Conservation (phyloP, 345 rosid species). For the Eucalyptus tenuipes region DNA sequence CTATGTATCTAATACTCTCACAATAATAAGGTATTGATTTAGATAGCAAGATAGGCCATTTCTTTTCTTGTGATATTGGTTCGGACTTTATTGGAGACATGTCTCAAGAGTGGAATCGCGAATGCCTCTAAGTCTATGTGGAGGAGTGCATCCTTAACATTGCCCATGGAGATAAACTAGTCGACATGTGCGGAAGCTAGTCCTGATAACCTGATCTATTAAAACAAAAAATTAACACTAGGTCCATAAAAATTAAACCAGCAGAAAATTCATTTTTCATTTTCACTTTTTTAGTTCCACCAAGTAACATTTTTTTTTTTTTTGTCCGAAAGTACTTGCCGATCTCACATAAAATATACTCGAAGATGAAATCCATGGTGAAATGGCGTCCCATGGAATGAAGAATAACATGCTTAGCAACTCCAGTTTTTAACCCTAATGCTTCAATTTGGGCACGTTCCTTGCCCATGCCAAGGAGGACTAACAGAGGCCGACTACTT, state of each 20-base stretch:
- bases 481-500: background rate
- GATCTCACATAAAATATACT: background rate
- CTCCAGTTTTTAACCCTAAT: background rate
- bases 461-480: background rate
- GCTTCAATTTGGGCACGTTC: background rate
- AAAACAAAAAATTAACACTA: background rate
- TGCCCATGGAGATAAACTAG: background rate
- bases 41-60: background rate
- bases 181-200: accelerated
- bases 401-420: background rate
- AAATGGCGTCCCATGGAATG: background rate
- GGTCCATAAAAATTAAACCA: background rate
- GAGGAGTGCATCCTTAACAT: background rate
- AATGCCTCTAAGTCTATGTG: background rate
- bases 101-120: background rate
- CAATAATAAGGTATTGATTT: background rate
- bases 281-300: background rate
- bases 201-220: accelerated
- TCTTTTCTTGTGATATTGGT: background rate
- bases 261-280: background rate
- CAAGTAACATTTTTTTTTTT: background rate
- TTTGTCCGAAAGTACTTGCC: background rate
- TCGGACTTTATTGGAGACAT: accelerated
- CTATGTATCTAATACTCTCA: accelerated
- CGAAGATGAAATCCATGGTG: background rate